phyloP scores from a whole-genome alignment of 1,284 basidiomycete species.

The Ceratobasidium sp. region DNA sequence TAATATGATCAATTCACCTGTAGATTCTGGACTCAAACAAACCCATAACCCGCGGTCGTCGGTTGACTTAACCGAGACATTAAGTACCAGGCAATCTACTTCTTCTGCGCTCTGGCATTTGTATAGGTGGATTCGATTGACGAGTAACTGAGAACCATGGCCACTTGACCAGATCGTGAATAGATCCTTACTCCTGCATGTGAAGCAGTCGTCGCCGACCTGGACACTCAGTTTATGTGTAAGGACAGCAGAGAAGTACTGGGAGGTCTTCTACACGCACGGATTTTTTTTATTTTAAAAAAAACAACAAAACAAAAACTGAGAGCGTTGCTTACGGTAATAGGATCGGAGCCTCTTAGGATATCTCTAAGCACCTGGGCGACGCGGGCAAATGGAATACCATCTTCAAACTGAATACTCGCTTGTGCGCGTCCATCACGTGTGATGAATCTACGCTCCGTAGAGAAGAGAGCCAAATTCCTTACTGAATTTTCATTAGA shows the following conservation, averaged over 20 bases:
- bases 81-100: neutral
- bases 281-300: no score
- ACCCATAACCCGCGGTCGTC: constrained; percentile 16
- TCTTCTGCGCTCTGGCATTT: neutral
- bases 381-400: constrained; percentile 7
- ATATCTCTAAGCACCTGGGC: neutral
- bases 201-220: constrained; percentile 20
- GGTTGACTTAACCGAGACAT: neutral
- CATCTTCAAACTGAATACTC: constrained; percentile 1
- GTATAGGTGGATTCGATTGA: constrained; percentile 19
- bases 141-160: constrained; percentile 9
- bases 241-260: constrained; percentile 16
- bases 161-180: constrained; percentile 21
- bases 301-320: neutral
- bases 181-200: constrained; percentile 11
- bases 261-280: constrained; percentile 12
- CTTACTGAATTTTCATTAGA: constrained; percentile 8
- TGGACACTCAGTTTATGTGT: constrained; percentile 9
- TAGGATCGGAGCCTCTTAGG: neutral
- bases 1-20: neutral
- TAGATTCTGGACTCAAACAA: neutral
- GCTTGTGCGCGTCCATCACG: neutral
- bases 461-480: constrained; percentile 2
- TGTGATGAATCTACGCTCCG: neutral
- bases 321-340: neutral